Conservation (phyloP, 805 yeast genomes). For the Myxozyma vanderwaltii region DNA sequence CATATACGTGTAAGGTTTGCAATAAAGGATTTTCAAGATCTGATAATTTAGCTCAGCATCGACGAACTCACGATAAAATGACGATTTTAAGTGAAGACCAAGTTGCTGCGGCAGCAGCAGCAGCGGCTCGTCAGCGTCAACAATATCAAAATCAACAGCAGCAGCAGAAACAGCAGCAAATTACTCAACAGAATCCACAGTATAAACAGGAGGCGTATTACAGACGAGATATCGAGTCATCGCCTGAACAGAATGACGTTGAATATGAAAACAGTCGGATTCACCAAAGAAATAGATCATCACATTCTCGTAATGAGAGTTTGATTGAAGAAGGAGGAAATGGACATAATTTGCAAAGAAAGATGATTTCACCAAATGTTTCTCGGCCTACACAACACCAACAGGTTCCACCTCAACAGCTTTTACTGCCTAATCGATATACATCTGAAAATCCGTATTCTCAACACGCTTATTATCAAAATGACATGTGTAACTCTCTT, state of each 20-base stretch:
- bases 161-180: constrained; percentile 10
- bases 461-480: constrained; percentile 1
- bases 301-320: neutral
- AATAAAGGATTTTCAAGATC: constrained; percentile 32
- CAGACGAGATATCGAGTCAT: neutral
- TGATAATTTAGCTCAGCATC: constrained; percentile 32
- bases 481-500: neutral
- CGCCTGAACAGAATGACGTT: constrained; percentile 4
- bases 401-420: neutral
- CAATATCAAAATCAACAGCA: constrained; percentile 27
- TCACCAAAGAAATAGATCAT: too few relatives aligned
- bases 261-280: neutral
- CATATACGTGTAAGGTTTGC: constrained; percentile 31
- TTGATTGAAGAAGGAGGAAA: neutral
- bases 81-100: constrained; percentile 24
- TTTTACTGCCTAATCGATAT: neutral
- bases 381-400: neutral
- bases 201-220: constrained; percentile 9
- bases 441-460: neutral
- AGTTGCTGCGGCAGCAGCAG: constrained; percentile 22
- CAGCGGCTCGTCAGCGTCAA: constrained; percentile 26
- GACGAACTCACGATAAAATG: constrained; percentile 34
- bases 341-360: neutral
- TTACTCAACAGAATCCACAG: neutral
- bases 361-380: neutral